phyloP scores from a whole-genome alignment of 108 stramenopile species.

The Fistulifera pelliculosa region DNA sequence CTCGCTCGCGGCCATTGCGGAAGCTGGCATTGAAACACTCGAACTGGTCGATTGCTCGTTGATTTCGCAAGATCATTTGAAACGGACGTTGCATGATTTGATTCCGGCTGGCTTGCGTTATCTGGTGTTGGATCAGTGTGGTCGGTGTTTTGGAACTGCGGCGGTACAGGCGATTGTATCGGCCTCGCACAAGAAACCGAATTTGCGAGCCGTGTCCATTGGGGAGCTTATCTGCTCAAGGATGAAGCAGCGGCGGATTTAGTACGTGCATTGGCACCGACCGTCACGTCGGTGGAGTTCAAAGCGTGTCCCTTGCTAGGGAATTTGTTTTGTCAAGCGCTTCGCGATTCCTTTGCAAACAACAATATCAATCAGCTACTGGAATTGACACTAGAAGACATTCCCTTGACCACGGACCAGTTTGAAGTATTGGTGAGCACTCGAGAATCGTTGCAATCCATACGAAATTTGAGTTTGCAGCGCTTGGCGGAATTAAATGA shows the following conservation, averaged over 20 bases:
- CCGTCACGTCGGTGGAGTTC: slow-evolving; percentile 62
- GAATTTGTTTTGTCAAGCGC: slow-evolving; percentile 29
- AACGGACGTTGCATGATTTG: slow-evolving; percentile 19
- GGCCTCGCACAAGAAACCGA: slow-evolving; percentile 13
- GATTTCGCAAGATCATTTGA: slow-evolving; percentile 48
- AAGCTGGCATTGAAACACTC: slow-evolving; percentile 53
- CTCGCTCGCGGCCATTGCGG: slow-evolving; percentile 62
- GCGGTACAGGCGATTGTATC: slow-evolving; percentile 38
- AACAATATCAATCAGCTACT: slow-evolving; percentile 16
- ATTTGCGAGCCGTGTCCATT: slow-evolving; percentile 52
- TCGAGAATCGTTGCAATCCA: slow-evolving; percentile 27
- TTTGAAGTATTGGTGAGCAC: slow-evolving; percentile 29
- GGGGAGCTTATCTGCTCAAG: slow-evolving; percentile 67
- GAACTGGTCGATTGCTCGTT: slow-evolving; percentile 66
- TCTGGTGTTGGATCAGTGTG: slow-evolving; percentile 56
- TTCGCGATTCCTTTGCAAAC: slow-evolving; percentile 4
- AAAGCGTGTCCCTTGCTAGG: slow-evolving; percentile 65
- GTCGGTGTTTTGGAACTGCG: slow-evolving; percentile 61
- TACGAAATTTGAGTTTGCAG: slow-evolving; percentile 54
- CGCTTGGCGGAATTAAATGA: slow-evolving; percentile 39
- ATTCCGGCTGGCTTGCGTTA: slow-evolving; percentile 41
- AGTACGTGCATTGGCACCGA: slow-evolving; percentile 27
- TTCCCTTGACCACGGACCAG: slow-evolving; percentile 31
- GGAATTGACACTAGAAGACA: slow-evolving; percentile 61
- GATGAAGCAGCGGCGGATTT: slow-evolving; percentile 56